Conservation (phyloP, 2,329 filamentous ascomycete species). For the Ceratocystis ficicola region DNA sequence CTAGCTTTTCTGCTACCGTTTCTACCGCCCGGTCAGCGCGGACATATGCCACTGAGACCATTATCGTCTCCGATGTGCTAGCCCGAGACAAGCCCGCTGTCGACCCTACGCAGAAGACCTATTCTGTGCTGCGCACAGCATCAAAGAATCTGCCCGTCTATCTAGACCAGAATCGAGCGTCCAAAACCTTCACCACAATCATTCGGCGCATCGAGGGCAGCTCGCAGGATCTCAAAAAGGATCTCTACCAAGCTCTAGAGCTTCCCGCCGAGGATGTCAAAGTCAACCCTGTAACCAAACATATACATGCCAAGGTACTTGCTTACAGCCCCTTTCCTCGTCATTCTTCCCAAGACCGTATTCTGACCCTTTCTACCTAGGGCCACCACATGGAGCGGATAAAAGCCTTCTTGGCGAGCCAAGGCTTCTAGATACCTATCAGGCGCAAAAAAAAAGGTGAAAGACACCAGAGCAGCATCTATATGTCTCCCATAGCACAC, state of each 20-base stretch:
- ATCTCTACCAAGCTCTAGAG: constrained; percentile 48
- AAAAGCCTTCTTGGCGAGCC: constrained; percentile 28
- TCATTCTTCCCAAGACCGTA: not conserved
- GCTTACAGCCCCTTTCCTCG: constrained; percentile 12
- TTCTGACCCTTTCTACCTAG: constrained; percentile 10
- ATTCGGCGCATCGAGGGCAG: constrained; percentile 74
- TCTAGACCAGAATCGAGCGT: constrained; percentile 59
- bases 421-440: constrained; percentile 29
- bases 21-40: constrained; percentile 18
- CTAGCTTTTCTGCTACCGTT: constrained; percentile 12
- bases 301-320: constrained; percentile 61
- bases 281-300: constrained; percentile 50
- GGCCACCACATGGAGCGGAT: constrained; percentile 16
- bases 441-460: not conserved
- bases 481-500: not conserved
- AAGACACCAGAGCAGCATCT: not conserved
- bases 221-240: constrained; percentile 46
- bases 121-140: constrained; percentile 59
- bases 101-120: constrained; percentile 39
- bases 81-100: constrained; percentile 22
- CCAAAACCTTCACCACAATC: constrained; percentile 56
- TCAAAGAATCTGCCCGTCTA: constrained; percentile 69
- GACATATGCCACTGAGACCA: constrained; percentile 23
- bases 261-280: constrained; percentile 43
- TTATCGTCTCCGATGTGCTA: constrained; percentile 20